Evolutionary conservation across 495 filamentous ascomycete genomes (phyloP).

Genomic region (Poronia punctata): DNA sequence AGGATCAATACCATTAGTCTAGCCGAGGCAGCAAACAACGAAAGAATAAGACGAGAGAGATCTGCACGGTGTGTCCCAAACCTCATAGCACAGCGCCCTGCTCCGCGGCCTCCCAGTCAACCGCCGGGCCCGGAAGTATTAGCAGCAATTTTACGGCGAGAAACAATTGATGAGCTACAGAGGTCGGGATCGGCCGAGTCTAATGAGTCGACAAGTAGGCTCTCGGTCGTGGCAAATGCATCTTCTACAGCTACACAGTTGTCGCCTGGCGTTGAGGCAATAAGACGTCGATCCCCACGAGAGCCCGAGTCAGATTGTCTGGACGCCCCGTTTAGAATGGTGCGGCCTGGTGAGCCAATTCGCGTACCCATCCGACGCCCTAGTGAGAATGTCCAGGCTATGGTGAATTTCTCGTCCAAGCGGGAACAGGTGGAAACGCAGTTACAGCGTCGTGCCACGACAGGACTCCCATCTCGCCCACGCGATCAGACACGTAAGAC

Average conservation of each 20-base stretch:
- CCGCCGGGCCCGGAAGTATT: slow-evolving; percentile 24
- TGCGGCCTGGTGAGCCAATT: slow-evolving; percentile 22
- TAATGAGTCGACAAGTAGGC: slow-evolving; percentile 12
- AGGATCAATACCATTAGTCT: slow-evolving; percentile 43
- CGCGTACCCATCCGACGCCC: slow-evolving; percentile 23
- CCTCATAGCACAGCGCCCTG: slow-evolving; percentile 30
- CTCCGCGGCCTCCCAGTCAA: slow-evolving; percentile 25
- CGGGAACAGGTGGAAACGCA: slow-evolving; percentile 31
- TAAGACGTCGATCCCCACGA: slow-evolving; percentile 13
- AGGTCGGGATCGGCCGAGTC: slow-evolving; percentile 18
- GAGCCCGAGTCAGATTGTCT: not conserved
- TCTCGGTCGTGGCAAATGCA: slow-evolving; percentile 24
- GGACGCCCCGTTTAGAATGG: slow-evolving; percentile 11
- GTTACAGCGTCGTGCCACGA: slow-evolving; percentile 40
- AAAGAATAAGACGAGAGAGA: slow-evolving; percentile 39
- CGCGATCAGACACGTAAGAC: slow-evolving; percentile 33
- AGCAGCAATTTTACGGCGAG: slow-evolving; percentile 37
- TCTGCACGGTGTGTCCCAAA: slow-evolving; percentile 20
- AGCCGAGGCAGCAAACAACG: slow-evolving; percentile 38
- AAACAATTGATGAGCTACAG: slow-evolving; percentile 22
- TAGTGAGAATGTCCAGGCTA: slow-evolving; percentile 10
- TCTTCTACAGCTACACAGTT: slow-evolving; percentile 35
- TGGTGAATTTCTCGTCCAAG: slow-evolving; percentile 11
- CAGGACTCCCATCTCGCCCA: slow-evolving; percentile 45
- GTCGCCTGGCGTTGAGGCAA: slow-evolving; percentile 34